Conservation (phyloP, 1,284 basidiomycete genomes). For the Puccinia polysora region DNA sequence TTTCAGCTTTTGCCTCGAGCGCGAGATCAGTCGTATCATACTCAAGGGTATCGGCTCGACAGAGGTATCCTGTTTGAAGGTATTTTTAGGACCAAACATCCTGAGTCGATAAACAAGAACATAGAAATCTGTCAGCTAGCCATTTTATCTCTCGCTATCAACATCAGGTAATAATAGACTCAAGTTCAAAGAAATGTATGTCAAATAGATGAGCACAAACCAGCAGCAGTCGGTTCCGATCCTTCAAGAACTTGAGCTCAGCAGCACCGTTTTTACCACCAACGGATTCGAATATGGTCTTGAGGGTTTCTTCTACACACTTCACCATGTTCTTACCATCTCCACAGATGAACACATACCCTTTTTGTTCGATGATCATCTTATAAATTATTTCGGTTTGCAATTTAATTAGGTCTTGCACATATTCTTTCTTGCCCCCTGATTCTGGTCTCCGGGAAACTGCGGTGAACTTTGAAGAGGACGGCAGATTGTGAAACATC, state of each 20-base stretch:
- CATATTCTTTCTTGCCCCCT: conserved; percentile 33
- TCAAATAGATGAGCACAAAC: not conserved
- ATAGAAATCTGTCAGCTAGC: too few relatives aligned
- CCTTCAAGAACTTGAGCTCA: conserved; percentile 89
- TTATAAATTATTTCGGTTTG: conserved; percentile 44
- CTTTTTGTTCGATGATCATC: conserved; percentile 49
- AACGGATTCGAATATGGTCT: conserved; percentile 88
- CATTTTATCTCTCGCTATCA: too few relatives aligned
- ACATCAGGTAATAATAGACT: too few relatives aligned
- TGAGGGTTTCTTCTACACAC: conserved; percentile 80
- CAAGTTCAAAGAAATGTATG: not conserved
- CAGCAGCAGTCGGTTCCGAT: conserved; percentile 66
- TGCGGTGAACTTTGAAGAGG: not conserved
- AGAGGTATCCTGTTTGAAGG: too few relatives aligned
- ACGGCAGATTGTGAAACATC: conserved; percentile 69
- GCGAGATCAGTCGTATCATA: too few relatives aligned
- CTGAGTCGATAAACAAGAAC: too few relatives aligned
- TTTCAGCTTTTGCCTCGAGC: too few relatives aligned
- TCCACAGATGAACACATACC: conserved; percentile 65
- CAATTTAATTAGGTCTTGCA: conserved; percentile 17
- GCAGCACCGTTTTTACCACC: conserved; percentile 81
- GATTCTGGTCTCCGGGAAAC: conserved; percentile 11
- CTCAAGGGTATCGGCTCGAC: too few relatives aligned
- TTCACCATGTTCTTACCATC: conserved; percentile 96
- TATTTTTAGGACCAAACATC: too few relatives aligned